Evolutionary conservation across 192 early-diverging fungal species (phyloP), one percentile per base, ranked within the genome.

Genomic region (Podila verticillata): DNA sequence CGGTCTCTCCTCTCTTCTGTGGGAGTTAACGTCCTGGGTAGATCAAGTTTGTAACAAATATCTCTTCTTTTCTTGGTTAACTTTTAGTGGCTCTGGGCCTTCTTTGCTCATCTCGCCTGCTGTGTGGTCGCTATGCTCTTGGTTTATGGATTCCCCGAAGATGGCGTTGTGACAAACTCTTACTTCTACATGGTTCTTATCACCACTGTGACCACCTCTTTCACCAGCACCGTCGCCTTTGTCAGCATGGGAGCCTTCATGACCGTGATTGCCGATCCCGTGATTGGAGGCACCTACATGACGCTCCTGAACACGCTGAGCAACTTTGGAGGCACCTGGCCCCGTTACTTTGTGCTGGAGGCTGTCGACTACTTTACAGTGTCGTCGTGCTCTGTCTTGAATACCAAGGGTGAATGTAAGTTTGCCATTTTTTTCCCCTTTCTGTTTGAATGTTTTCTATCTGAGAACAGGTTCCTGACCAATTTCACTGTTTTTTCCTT

Each of bases 291-390:
- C 35, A 94, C 94, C 7, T 95, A 95, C 54, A 93, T 93, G 92
- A 93, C 92, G 19, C 87, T 96, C 63, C 86, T 99, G 47, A 97
- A 97, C 77, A 99, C 98, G 2, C 81, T 98, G 63, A 94, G 91
- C 72, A 99, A 99, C 83, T 93, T 99, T 80, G 98, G 97, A 54
- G 98, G 98, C 31, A 99, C 96, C 7, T 98, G 96, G 98, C 95
- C 96, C 0, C 89, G 93, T 29, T 97, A 92, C 84, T 96, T 98
- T 88, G 91, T 99, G 19, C 87, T 99, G 62, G 89, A 94, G 72
- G 89, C 95, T 1, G 96, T 99, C 17, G 97, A 99, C 78, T 91
- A 90, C 59, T 93, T 95, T 66, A 96, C 96, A 26, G 87, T 88
- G 29, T 86, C 93, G 7, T 82, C 84, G 1, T 98, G 96, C 63